These are phyloP conservation scores for Secale cereale DNA, from an alignment of 176 grass and related monocot species.

Conservation along the genomic window DNA sequence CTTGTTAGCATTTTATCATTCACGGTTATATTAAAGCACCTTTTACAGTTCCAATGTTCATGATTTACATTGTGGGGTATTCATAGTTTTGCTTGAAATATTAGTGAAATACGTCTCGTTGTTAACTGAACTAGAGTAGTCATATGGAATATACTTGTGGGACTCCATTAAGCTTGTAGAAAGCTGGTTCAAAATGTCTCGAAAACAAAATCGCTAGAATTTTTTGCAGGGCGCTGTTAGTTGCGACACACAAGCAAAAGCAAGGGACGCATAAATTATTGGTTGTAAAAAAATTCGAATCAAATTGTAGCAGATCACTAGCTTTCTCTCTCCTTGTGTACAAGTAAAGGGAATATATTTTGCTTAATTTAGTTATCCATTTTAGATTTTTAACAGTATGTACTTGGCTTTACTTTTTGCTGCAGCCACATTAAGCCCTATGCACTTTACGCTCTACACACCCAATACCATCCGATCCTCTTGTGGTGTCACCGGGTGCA, in stretches of 20 bases:
- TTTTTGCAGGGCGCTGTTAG: not conserved
- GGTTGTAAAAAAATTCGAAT: not conserved
- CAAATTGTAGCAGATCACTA: not conserved
- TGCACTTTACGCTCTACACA: not conserved
- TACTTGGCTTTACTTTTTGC: not conserved
- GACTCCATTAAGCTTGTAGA: not conserved
- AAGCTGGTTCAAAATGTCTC: not conserved
- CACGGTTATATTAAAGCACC: not conserved
- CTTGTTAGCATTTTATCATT: not conserved
- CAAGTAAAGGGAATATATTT: not conserved
- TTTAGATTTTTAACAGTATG: not conserved
- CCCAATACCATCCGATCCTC: not conserved
- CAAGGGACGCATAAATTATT: not conserved
- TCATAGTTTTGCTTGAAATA: not conserved
- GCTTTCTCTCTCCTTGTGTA: not conserved
- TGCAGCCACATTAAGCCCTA: slow-evolving; percentile 2
- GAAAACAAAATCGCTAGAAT: not conserved
- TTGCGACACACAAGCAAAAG: not conserved
- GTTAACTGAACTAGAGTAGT: not conserved
- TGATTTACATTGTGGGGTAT: not conserved
- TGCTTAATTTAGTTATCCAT: not conserved
- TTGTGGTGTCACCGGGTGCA: not conserved
- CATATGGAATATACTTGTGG: not conserved
- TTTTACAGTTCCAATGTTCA: not conserved
- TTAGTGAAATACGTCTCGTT: not conserved